Evolutionary conservation across 495 filamentous ascomycete genomes (phyloP), one percentile per base, ranked within the genome.

Genomic region (Lophiostoma macrostomum): DNA sequence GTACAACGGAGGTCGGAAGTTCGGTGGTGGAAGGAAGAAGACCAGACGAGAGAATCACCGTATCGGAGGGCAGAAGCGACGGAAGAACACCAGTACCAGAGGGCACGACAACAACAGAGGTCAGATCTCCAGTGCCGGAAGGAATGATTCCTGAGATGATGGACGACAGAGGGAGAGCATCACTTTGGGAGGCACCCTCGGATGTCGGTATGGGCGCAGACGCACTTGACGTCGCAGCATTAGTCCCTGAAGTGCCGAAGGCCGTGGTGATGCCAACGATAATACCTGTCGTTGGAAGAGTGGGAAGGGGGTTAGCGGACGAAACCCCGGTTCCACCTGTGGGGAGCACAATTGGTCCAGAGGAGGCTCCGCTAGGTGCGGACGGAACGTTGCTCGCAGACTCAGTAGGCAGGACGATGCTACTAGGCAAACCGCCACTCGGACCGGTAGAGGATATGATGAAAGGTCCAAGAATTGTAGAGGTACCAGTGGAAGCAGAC

Each of bases 261-360:
- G 60, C 54, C 19, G 60, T 63, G 0, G 60, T 63, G 22, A 62
- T 54, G 4, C 59, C 59, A 23, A 62, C 59, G 5, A 62, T 37
- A 14, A 62, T 62, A 6, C 59, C 59, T 24, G 53, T 40, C 3
- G 59, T 49, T 3, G 53, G 31, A 5, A 49, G 11, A 1, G 45
- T 31, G 25, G 29, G 10, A 6, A 30, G 25, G 8, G 45, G 30
- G 5, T 35, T 10, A 8, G 24, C 46, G 6, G 57, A 50, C 23
- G 49, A 19, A 11, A 31, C 35, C 7, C 42, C 31, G 20, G 51
- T 18, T n/a, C 37, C 38, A 25, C 34, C 31, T 19, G 52, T 50
- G 8, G 45, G 45, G 24, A 50, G 38, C 2, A 56, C 34, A 22
- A 34, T 13, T 3, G 38, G 4, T 12, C 24, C 35, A 4, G 50